Conservation (phyloP, 2,329 filamentous ascomycete species). For the Ophiostoma ulmi region DNA sequence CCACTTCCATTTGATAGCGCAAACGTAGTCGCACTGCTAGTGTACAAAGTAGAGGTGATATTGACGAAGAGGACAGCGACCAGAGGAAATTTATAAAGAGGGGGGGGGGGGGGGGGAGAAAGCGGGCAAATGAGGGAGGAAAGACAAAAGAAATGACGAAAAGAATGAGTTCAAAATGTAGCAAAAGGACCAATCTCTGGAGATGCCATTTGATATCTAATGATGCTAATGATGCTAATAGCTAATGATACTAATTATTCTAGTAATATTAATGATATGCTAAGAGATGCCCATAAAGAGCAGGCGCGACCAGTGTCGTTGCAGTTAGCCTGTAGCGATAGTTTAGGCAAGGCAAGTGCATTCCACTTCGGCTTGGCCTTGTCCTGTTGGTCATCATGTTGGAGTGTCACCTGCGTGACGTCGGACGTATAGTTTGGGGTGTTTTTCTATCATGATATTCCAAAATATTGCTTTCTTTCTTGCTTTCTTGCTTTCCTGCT, state of each 20-base stretch:
- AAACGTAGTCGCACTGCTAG: background rate
- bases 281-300: background rate
- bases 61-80: background rate
- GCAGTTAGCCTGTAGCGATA: background rate
- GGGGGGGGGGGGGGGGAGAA: background rate
- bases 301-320: background rate
- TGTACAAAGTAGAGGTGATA: background rate
- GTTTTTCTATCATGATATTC: too few species aligned
- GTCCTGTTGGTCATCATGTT: background rate
- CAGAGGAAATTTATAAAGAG: background rate
- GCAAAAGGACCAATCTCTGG: slow-evolving; percentile 2
- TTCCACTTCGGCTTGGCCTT: slow-evolving; percentile 2
- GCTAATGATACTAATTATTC: too few species aligned
- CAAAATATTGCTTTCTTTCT: background rate
- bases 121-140: background rate
- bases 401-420: background rate
- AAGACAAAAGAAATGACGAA: background rate
- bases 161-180: background rate
- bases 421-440: background rate
- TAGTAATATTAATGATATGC: too few species aligned
- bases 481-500: background rate
- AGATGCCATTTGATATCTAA: background rate
- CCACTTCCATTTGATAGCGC: slow-evolving; percentile 10
- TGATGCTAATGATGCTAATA: too few species aligned
- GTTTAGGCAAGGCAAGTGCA: background rate